phyloP scores from a whole-genome alignment of 257 asterid genomes.

The Cinchona pubescens region DNA sequence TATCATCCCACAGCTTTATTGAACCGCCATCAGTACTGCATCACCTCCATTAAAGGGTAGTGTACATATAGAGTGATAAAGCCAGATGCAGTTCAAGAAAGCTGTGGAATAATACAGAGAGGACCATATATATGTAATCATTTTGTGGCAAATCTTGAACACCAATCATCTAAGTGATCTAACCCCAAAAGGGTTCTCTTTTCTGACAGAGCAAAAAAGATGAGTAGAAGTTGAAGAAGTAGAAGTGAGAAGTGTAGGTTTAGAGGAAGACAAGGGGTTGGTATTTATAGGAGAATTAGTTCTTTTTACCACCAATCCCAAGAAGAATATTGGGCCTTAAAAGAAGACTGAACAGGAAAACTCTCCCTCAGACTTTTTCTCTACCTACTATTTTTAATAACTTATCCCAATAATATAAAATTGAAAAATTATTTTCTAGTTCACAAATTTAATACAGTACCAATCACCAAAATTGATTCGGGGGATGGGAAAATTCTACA shows the following conservation, averaged over 20 bases:
- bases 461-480: too few species aligned
- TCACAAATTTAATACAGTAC: too few species aligned
- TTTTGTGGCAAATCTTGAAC: neutral
- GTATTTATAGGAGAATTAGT: conserved; percentile 57
- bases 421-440: too few species aligned
- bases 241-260: conserved; percentile 26
- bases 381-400: conserved; percentile 2
- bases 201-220: neutral
- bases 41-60: conserved; percentile 1
- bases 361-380: neutral
- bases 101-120: conserved; percentile 88
- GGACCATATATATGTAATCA: conserved; percentile 32
- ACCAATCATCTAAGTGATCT: conserved; percentile 6
- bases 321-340: conserved; percentile 80
- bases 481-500: too few species aligned
- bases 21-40: conserved; percentile 54
- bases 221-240: neutral
- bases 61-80: neutral
- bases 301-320: conserved; percentile 81
- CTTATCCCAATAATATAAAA: conserved; percentile 9
- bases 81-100: conserved; percentile 84
- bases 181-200: conserved; percentile 53
- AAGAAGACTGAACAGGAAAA: conserved; percentile 21
- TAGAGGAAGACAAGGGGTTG: conserved; percentile 30
- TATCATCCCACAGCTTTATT: conserved; percentile 94